Percentiles rank a stretch among this genome's conserved stretches.
These are phyloP conservation scores for Phialocephala subalpina DNA, from an alignment of 2,329 filamentous ascomycete genomes.

Conservation along the genomic window DNA sequence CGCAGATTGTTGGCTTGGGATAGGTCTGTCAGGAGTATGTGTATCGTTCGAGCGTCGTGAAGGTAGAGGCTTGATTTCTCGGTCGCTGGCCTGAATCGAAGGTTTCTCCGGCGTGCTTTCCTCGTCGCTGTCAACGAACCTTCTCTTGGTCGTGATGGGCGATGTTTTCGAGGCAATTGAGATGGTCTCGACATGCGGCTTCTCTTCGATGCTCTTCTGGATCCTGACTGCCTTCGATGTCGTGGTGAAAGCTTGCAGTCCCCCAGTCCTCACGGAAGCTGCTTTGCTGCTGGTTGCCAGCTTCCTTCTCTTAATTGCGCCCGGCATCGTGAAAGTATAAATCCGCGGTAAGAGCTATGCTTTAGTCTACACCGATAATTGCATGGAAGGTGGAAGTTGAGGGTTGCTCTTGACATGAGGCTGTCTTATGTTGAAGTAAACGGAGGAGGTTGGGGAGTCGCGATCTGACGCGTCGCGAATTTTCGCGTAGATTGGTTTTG, in stretches of 20 bases:
- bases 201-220: conserved; percentile 46
- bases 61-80: background rate
- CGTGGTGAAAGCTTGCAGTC: conserved; percentile 53
- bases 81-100: conserved; percentile 12
- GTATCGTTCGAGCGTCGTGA: conserved; percentile 11
- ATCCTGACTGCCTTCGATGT: conserved; percentile 50
- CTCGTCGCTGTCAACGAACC: conserved; percentile 35
- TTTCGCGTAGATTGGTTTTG: conserved; percentile 42
- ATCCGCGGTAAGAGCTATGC: conserved; percentile 33
- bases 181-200: conserved; percentile 36
- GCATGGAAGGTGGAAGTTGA: conserved; percentile 31
- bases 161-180: conserved; percentile 42
- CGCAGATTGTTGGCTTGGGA: conserved; percentile 20
- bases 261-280: conserved; percentile 38
- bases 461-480: conserved; percentile 30
- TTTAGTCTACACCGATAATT: conserved; percentile 26
- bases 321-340: conserved; percentile 40
- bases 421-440: conserved; percentile 18
- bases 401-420: conserved; percentile 24
- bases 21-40: conserved; percentile 40
- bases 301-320: conserved; percentile 42
- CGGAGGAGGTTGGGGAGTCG: conserved; percentile 35
- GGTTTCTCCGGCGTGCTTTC: conserved; percentile 30
- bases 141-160: conserved; percentile 44
- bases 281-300: conserved; percentile 32